Evolutionary conservation across 2,329 filamentous ascomycete genomes (phyloP).

Genomic region (Coniochaeta sp.): DNA sequence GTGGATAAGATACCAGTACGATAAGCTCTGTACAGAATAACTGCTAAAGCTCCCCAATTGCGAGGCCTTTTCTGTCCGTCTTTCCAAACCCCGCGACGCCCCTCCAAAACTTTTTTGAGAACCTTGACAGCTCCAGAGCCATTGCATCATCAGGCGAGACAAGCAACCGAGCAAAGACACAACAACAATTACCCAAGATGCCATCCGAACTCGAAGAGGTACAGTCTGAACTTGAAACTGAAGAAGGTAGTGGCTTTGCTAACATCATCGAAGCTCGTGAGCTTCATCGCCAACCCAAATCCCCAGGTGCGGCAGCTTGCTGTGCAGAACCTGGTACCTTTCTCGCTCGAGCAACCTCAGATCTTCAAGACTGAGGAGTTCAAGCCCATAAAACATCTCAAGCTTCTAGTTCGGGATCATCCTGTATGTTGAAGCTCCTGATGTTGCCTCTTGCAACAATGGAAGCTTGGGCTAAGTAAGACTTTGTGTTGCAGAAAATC

Average conservation of each 20-base stretch:
- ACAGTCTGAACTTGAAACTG: not conserved
- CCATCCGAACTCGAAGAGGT: too few species aligned
- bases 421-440: constrained; percentile 43
- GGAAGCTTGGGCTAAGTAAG: constrained; percentile 6
- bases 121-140: constrained; percentile 4
- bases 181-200: too few species aligned
- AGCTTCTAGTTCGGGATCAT: constrained; percentile 79
- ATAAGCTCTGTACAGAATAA: not conserved
- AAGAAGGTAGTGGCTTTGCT: not conserved
- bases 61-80: too few species aligned
- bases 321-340: constrained; percentile 80
- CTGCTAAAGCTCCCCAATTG: too few species aligned
- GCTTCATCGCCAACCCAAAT: constrained; percentile 88
- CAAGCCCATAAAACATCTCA: constrained; percentile 77
- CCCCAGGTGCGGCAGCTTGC: constrained; percentile 84
- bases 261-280: constrained; percentile 61
- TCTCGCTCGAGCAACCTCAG: constrained; percentile 61
- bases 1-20: too few species aligned
- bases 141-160: not conserved
- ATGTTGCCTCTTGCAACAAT: not conserved
- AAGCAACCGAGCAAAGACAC: too few species aligned
- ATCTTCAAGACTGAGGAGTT: constrained; percentile 81
- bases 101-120: not conserved
- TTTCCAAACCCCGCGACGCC: not conserved
- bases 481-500: constrained; percentile 58